These are phyloP conservation scores for Gracilaria domingensis DNA, from an alignment of 23 red algal species.

Conservation along the genomic window DNA sequence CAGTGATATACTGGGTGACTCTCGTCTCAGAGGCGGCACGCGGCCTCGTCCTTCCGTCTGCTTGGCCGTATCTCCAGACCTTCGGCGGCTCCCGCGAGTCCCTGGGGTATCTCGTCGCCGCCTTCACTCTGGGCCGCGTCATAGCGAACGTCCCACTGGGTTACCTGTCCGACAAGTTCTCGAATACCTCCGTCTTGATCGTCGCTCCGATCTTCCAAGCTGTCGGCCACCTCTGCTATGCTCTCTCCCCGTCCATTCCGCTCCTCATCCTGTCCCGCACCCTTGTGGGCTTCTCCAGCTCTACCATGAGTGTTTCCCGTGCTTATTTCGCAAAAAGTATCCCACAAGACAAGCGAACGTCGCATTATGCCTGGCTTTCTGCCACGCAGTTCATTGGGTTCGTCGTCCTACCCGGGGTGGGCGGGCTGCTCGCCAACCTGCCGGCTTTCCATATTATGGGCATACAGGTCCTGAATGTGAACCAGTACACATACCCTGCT, in stretches of 20 bases:
- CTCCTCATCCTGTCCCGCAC: slow-evolving; percentile 68
- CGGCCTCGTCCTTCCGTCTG: slow-evolving; percentile 86
- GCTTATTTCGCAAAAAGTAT: slow-evolving; percentile 79
- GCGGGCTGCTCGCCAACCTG: slow-evolving; percentile 70
- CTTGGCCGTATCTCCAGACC: slow-evolving; percentile 80
- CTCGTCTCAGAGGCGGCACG: slow-evolving; percentile 87
- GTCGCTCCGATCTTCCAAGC: slow-evolving; percentile 63
- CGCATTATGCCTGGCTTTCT: slow-evolving; percentile 88
- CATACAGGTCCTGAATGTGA: not conserved
- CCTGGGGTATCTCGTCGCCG: slow-evolving; percentile 83
- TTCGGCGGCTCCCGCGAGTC: slow-evolving; percentile 68
- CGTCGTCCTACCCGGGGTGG: slow-evolving; percentile 85
- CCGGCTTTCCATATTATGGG: slow-evolving; percentile 25
- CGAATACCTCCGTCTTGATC: slow-evolving; percentile 65
- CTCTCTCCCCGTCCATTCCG: slow-evolving; percentile 39
- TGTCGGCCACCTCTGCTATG: slow-evolving; percentile 80
- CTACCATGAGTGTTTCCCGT: slow-evolving; percentile 93
- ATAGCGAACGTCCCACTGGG: slow-evolving; percentile 84
- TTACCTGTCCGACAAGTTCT: slow-evolving; percentile 73
- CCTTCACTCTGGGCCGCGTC: slow-evolving; percentile 89
- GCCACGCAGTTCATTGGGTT: slow-evolving; percentile 95
- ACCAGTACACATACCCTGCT: slow-evolving; percentile 86
- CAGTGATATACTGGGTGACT: slow-evolving; percentile 51
- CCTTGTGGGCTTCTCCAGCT: slow-evolving; percentile 80
- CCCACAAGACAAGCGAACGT: slow-evolving; percentile 52